Evolutionary conservation across 495 filamentous ascomycete genomes (phyloP).

Genomic region (Evernia prunastri): DNA sequence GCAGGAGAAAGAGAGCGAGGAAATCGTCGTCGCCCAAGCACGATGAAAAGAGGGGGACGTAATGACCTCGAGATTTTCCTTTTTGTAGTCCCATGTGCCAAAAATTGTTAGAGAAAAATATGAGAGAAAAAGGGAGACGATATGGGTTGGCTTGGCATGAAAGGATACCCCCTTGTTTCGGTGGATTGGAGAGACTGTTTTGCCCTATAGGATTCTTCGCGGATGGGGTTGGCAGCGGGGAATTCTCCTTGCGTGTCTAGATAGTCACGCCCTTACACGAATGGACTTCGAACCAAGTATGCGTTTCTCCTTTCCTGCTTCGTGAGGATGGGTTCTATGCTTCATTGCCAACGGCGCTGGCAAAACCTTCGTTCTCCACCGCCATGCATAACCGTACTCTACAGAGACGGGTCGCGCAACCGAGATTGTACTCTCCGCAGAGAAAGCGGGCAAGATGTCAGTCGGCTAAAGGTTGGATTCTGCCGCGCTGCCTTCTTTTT

Average conservation of each 20-base stretch:
- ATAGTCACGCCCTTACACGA: slow-evolving; percentile 1
- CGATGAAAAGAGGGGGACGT: not conserved
- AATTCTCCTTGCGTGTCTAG: too few relatives aligned
- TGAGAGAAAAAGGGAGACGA: not conserved
- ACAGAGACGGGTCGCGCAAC: not conserved
- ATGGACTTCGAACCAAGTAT: not conserved
- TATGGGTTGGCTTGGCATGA: slow-evolving; percentile 2
- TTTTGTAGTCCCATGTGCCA: not conserved
- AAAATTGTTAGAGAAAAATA: slow-evolving; percentile 5
- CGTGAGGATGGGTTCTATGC: not conserved
- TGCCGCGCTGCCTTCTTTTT: not conserved
- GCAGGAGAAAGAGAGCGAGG: slow-evolving; percentile 12
- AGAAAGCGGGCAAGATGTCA: not conserved
- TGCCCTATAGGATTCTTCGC: not conserved
- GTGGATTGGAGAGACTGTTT: slow-evolving; percentile 3
- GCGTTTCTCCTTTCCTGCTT: not conserved
- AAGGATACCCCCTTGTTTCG: slow-evolving; percentile 16
- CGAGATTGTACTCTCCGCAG: not conserved
- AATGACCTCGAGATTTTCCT: not conserved
- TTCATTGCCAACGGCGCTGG: not conserved
- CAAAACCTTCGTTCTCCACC: not conserved
- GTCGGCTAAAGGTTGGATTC: not conserved
- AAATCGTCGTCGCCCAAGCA: not conserved
- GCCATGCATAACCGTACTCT: not conserved
- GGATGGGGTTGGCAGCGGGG: not conserved